Conservation (phyloP, 176 grass and related monocot species). For the Miscanthus lutarioriparius region DNA sequence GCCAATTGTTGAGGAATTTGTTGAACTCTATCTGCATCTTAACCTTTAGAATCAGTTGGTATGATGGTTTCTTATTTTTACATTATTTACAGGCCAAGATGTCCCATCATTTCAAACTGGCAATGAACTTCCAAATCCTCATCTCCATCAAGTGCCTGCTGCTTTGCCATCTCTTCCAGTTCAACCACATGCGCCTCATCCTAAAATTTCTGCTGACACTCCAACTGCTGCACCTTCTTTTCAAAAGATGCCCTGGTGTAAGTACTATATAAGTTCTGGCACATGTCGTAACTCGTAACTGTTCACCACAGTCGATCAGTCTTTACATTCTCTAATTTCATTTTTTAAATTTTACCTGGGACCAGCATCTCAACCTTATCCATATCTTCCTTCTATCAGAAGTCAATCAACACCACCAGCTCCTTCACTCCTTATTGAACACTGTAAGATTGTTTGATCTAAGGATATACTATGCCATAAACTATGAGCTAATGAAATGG, state of each 20-base stretch:
- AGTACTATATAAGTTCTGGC: neutral
- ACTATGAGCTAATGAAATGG: slow-evolving; percentile 23
- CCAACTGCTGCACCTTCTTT: slow-evolving; percentile 15
- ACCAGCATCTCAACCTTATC: slow-evolving; percentile 30
- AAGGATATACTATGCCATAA: slow-evolving; percentile 19
- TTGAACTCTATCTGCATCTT: slow-evolving; percentile 29
- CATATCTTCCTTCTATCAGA: slow-evolving; percentile 6
- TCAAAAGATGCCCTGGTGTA: neutral
- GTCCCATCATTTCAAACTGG: slow-evolving; percentile 1
- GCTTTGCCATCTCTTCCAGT: slow-evolving; percentile 33
- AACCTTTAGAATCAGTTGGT: slow-evolving; percentile 9
- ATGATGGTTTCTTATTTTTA: slow-evolving; percentile 26
- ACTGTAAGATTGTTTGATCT: slow-evolving; percentile 31
- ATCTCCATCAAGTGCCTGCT: slow-evolving; percentile 23
- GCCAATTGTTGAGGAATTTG: slow-evolving; percentile 20
- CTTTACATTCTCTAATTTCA: slow-evolving; percentile 5
- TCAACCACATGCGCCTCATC: neutral
- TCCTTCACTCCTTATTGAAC: slow-evolving; percentile 22
- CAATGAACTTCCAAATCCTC: slow-evolving; percentile 1
- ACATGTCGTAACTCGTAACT: too few species aligned
- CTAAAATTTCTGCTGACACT: neutral
- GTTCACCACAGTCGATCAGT: neutral
- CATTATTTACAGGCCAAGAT: slow-evolving; percentile 10
- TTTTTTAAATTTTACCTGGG: neutral
- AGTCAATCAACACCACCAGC: slow-evolving; percentile 10